Evolutionary conservation across 345 rosid genomes (phyloP).

Genomic region (Populus pruinosa): DNA sequence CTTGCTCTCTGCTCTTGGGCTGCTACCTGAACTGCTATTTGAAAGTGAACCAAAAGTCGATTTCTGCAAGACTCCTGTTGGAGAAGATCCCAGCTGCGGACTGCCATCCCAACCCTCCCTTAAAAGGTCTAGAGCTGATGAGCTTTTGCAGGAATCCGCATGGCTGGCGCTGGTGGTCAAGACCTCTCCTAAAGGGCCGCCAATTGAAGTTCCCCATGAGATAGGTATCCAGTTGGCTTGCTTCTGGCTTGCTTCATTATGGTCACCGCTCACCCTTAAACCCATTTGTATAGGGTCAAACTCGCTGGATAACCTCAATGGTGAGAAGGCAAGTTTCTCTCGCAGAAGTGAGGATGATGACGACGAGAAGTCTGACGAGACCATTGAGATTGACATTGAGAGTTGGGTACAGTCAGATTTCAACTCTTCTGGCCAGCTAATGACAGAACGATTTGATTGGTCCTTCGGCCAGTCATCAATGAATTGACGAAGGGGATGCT

Average conservation of each 20-base stretch:
- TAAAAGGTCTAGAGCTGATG: slow-evolving; percentile 27
- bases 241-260: slow-evolving; percentile 30
- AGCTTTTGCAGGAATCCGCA: slow-evolving; percentile 15
- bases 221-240: slow-evolving; percentile 47
- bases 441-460: slow-evolving; percentile 26
- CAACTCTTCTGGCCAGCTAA: slow-evolving; percentile 49
- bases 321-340: slow-evolving; percentile 42
- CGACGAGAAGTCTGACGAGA: slow-evolving; percentile 39
- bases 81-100: slow-evolving; percentile 49
- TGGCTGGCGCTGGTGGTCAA: slow-evolving; percentile 36
- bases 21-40: slow-evolving; percentile 59
- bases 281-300: slow-evolving; percentile 41
- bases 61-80: slow-evolving; percentile 62
- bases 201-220: slow-evolving; percentile 52
- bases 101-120: slow-evolving; percentile 42
- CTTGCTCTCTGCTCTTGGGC: slow-evolving; percentile 43
- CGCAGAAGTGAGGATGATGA: slow-evolving; percentile 39
- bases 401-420: slow-evolving; percentile 68
- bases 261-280: slow-evolving; percentile 24
- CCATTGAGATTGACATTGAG: slow-evolving; percentile 62
- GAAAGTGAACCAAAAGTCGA: slow-evolving; percentile 50
- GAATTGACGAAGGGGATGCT: slow-evolving; percentile 32
- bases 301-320: slow-evolving; percentile 51
- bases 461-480: slow-evolving; percentile 46
- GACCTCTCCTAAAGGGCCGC: slow-evolving; percentile 70